Percentiles rank a stretch among this genome's conserved stretches.
Evolutionary conservation across 805 yeast species (phyloP).

Genomic region (Metschnikowia kunwiensis): DNA sequence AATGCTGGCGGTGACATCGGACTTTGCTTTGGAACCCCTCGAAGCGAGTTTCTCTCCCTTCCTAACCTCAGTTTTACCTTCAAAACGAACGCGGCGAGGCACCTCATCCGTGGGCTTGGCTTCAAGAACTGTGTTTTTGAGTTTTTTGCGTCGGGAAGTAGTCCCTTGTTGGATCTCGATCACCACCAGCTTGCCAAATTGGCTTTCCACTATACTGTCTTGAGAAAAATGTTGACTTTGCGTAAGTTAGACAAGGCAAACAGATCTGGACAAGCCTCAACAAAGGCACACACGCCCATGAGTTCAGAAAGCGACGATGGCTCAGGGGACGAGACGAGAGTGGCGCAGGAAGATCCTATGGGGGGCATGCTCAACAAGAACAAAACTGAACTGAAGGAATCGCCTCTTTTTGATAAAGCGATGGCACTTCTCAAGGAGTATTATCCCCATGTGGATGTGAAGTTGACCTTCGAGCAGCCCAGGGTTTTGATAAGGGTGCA

Average conservation of each 20-base stretch:
- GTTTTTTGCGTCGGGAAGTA: slow-evolving; percentile 34
- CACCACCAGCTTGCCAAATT: slow-evolving; percentile 31
- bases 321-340: slow-evolving; percentile 6
- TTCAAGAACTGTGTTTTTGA: slow-evolving; percentile 38
- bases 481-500: slow-evolving; percentile 23
- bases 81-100: slow-evolving; percentile 35
- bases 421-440: slow-evolving; percentile 2
- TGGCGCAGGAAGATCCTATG: not conserved
- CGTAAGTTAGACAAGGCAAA: slow-evolving; percentile 12
- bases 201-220: slow-evolving; percentile 31
- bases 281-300: not conserved
- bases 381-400: not conserved
- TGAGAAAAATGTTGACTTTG: slow-evolving; percentile 27
- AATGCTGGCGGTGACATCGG: not conserved
- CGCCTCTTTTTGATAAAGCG: slow-evolving; percentile 3
- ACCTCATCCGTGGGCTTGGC: slow-evolving; percentile 33
- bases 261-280: not conserved
- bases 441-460: slow-evolving; percentile 16
- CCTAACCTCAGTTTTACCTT: slow-evolving; percentile 36
- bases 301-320: slow-evolving; percentile 14
- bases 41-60: slow-evolving; percentile 29
- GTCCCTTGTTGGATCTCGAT: slow-evolving; percentile 39
- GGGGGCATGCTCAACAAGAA: too few relatives aligned
- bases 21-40: not conserved
- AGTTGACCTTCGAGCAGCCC: slow-evolving; percentile 18